Conservation (phyloP, 2,329 filamentous ascomycete species). For the Claviceps fusiformis region DNA sequence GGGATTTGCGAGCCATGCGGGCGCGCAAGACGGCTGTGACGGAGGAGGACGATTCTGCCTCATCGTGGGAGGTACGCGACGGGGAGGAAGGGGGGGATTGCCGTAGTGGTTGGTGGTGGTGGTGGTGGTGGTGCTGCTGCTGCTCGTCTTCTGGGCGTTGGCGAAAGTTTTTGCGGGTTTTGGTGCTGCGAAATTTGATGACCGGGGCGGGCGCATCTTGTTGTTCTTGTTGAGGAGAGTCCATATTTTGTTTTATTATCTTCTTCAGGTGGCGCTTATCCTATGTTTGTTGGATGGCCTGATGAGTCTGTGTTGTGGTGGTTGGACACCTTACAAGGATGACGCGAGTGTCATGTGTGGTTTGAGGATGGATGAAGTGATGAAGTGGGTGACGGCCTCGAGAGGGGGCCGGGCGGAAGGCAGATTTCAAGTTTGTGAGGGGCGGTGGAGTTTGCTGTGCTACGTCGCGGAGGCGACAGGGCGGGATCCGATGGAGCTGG, state of each 20-base stretch:
- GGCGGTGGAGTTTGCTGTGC: background rate
- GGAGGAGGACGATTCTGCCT: slow-evolving; percentile 19
- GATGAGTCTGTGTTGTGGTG: background rate
- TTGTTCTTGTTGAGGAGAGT: slow-evolving; percentile 7
- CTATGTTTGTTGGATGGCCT: background rate
- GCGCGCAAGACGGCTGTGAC: slow-evolving; percentile 37
- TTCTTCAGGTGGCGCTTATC: too few species aligned
- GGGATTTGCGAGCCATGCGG: slow-evolving; percentile 36
- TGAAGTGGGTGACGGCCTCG: background rate
- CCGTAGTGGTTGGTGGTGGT: background rate
- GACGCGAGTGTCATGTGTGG: background rate
- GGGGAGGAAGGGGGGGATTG: background rate
- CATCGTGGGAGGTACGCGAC: background rate
- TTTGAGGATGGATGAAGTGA: background rate
- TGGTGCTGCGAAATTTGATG: slow-evolving; percentile 40
- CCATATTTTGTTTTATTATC: slow-evolving; percentile 9
- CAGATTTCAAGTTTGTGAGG: background rate
- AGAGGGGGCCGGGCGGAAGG: background rate
- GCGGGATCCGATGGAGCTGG: too few species aligned
- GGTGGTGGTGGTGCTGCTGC: background rate
- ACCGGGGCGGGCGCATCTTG: slow-evolving; percentile 13
- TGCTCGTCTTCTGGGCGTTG: slow-evolving; percentile 27
- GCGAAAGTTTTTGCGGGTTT: slow-evolving; percentile 47
- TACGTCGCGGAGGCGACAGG: background rate
- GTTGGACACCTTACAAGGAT: background rate